These are phyloP conservation scores for California macrophylla DNA, from an alignment of 441 rosid genomes.

Conservation along the genomic window DNA sequence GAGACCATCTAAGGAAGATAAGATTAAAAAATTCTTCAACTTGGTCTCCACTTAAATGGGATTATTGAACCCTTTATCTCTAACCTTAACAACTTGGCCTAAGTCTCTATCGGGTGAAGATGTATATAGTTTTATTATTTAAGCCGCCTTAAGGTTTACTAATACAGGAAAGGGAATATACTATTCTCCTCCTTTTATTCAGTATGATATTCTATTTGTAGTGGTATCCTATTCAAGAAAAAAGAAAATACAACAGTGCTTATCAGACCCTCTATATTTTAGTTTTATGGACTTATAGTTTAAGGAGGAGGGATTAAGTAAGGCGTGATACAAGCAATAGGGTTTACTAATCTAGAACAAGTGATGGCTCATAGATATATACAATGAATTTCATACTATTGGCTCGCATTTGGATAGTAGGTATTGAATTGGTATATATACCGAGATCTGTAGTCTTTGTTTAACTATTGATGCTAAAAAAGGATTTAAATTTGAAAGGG, in stretches of 20 bases:
- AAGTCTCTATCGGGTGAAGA: conserved; percentile 9
- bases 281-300: not conserved
- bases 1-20: conserved; percentile 6
- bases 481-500: not conserved
- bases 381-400: not conserved
- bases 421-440: not conserved
- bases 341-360: not conserved
- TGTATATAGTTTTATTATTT: conserved; percentile 4
- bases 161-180: conserved; percentile 13
- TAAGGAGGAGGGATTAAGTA: not conserved
- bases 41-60: conserved; percentile 12
- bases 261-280: not conserved
- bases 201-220: conserved; percentile 9
- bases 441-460: not conserved
- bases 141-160: conserved; percentile 6
- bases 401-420: not conserved
- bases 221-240: conserved; percentile 13
- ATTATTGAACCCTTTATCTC: not conserved
- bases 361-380: not conserved
- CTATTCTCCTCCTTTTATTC: not conserved
- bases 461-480: not conserved
- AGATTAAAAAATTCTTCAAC: conserved; percentile 13
- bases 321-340: not conserved
- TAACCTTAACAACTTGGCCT: conserved; percentile 15
- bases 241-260: not conserved